Base-by-base conservation (phyloP, 495 filamentous ascomycete species). In the Platismatia glauca region DNA sequence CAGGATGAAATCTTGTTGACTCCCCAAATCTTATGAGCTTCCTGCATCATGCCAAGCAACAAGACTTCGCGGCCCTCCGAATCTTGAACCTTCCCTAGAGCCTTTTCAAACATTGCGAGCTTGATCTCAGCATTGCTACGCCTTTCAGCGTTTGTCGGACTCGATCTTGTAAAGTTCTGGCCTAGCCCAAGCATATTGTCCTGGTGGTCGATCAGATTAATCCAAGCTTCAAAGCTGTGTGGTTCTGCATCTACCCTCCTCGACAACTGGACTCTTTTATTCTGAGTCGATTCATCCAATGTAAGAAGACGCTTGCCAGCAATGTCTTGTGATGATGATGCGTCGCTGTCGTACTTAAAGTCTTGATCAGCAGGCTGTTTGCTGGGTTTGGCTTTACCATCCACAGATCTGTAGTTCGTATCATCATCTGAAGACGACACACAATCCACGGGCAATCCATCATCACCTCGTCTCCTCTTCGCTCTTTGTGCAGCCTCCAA, bases 21-120 rank as follows among this genome's bases (percentile, higher is more conserved):
- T 41, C 87, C 86, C 94, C 93, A 97, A 5, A 90, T 68, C 63
- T 82, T 80, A 13, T 73, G 66, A 4, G 87, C 91, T 71, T 91
- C 86, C 58, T 85, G 77, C 78, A 97, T 83, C 58, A 89, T 76
- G 13, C 83, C 83, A 4, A 88, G 64, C 7, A 90, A 63, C 3
- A 97, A 75, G 20, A 71, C 71, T 64, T 90, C 86, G 39, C 67
- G 72, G 20, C 61, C 63, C 41, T 76, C 70, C 34, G 78, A 70
- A 5, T 77, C 66, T 12, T 69, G 71, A 18, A 80, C 76, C 58
- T 85, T 82, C 39, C 75, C 73, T 8, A 97, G 72, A 6, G 91
- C 91, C 61, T 91, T 85, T 57, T 89, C 83, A 66, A 91, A 91
- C n/a, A 96, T 81, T 0, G 86, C 86, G 3, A 95, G 65, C 64